Evolutionary conservation across 805 yeast genomes (phyloP), one percentile per base, ranked within the genome.

Genomic region (Cephaloascus albidus): DNA sequence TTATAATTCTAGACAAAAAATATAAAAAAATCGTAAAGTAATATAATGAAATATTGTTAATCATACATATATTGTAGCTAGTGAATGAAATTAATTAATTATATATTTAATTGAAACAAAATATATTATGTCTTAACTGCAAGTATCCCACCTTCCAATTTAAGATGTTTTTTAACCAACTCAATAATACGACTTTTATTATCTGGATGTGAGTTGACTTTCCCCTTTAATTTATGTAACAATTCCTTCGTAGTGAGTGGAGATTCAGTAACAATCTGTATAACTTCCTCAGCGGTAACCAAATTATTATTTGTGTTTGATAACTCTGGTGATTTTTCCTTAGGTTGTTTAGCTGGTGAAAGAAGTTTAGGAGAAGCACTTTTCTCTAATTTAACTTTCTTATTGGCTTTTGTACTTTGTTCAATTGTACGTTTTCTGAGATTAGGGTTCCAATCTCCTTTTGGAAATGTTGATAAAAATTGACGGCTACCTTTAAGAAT

Each of bases 401-500:
- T 72, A n/a, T 49, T 45, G 1, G 68, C 61, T 3, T 62, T 47
- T 6, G 46, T 51, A 1, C 50, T 47, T 3, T 45, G 50, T 16
- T 36, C 36, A 20, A 34, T 14, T 6, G 27, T 20, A 10, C 36
- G 20, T 47, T 55, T 72, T 44, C 66, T 67, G 10, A 65, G 66
- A 27, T 57, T 54, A 18, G 96, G 90, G 58, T 81, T 81, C 96
- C 96, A 89, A 39, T 78, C 85, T 20, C 95, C 95, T 16, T 56
- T 62, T 2, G 93, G 93, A 61, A 88, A 87, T 30, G 72, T 72
- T 15, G 61, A 55, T 43, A 89, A 66, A 14, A 84, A 66, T 31
- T 68, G 66, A 12, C 74, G 68, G 4, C 83, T 76, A 1, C 88
- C 84, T 49, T 72, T 82, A 35, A 89, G 60, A 12, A 76, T 73